Evolutionary conservation across 805 yeast genomes (phyloP).

Genomic region (Blastobotrys mokoenaii): DNA sequence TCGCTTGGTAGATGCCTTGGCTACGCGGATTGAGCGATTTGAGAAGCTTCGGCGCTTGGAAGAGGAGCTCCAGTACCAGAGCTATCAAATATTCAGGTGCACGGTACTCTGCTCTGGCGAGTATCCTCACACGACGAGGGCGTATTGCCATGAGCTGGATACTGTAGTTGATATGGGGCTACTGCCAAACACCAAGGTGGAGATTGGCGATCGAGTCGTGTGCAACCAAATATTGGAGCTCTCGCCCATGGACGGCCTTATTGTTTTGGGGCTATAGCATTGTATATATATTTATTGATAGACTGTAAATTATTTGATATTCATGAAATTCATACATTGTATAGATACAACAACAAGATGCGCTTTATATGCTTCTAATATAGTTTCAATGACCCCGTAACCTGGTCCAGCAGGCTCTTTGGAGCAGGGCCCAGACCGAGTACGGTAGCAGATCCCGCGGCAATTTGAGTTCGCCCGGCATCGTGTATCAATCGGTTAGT

Average conservation of each 20-base stretch:
- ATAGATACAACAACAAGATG: too few species aligned
- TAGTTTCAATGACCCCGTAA: slow-evolving; percentile 71
- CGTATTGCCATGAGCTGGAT: slow-evolving; percentile 40
- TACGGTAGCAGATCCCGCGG: slow-evolving; percentile 94
- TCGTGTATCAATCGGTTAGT: slow-evolving; percentile 81
- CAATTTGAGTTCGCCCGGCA: slow-evolving; percentile 95
- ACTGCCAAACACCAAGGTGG: slow-evolving; percentile 20
- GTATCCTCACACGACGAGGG: slow-evolving; percentile 31
- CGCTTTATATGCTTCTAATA: slow-evolving; percentile 41
- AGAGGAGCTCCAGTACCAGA: slow-evolving; percentile 10
- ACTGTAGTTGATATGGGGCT: slow-evolving; percentile 38
- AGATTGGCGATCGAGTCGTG: slow-evolving; percentile 38
- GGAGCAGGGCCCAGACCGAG: slow-evolving; percentile 98
- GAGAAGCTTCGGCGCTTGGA: slow-evolving; percentile 14
- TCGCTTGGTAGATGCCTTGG: slow-evolving; percentile 14
- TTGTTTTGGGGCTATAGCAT: slow-evolving; percentile 29
- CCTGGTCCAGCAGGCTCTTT: slow-evolving; percentile 59
- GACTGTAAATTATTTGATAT: not conserved
- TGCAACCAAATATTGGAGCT: slow-evolving; percentile 39
- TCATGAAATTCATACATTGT: too few species aligned
- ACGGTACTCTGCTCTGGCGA: slow-evolving; percentile 32
- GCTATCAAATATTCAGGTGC: slow-evolving; percentile 33
- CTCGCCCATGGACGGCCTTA: slow-evolving; percentile 33
- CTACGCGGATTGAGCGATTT: slow-evolving; percentile 24
- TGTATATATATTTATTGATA: too few species aligned